Percentiles rank a stretch among this genome's conserved stretches.
Evolutionary conservation across 83 land plant genomes (phyloP).

Genomic region (Larix sibirica): DNA sequence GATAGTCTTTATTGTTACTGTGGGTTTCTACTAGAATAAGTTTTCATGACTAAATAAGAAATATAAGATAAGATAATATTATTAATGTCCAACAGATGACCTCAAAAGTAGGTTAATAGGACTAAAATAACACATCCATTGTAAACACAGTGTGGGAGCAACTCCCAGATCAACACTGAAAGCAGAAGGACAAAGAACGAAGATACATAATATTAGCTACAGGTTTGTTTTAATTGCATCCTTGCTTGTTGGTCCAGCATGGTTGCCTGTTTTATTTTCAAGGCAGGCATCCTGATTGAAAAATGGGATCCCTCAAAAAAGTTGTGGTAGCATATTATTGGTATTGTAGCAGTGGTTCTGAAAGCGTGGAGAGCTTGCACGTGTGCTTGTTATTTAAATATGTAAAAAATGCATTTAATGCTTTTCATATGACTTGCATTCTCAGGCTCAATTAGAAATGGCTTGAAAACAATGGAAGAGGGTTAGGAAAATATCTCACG

Average conservation of each 20-base stretch:
- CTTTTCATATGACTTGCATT: neutral
- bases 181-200: neutral
- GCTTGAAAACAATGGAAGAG: neutral
- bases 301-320: neutral
- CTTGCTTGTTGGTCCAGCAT: no score
- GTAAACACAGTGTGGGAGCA: no score
- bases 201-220: neutral
- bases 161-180: neutral
- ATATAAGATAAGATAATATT: neutral
- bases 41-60: neutral
- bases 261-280: neutral
- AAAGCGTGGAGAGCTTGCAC: neutral
- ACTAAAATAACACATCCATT: no score
- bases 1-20: neutral
- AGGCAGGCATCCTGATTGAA: neutral
- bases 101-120: neutral
- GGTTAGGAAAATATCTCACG: neutral
- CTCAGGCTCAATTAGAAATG: neutral
- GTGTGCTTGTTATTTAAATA: neutral
- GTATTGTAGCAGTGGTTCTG: neutral
- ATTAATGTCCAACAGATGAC: neutral
- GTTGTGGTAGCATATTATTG: neutral
- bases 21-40: neutral
- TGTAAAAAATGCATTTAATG: neutral
- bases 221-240: neutral